These are phyloP conservation scores for Metrosideros polymorpha DNA, from an alignment of 441 rosid species.

Conservation along the genomic window DNA sequence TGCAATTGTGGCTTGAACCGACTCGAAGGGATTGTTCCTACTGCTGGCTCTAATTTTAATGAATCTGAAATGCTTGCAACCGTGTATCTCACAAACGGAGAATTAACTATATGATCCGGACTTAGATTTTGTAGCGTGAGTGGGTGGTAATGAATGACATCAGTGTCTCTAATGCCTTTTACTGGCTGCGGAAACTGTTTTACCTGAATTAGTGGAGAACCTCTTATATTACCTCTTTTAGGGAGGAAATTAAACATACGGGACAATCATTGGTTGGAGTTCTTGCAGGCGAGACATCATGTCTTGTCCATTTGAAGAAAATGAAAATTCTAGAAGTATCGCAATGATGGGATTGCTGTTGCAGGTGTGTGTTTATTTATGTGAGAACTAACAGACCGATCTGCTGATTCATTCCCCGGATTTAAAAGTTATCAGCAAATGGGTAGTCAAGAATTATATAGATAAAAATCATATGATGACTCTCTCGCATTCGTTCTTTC, in stretches of 20 bases:
- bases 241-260: neutral
- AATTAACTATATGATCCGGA: neutral
- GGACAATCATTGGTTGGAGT: neutral
- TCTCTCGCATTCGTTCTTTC: neutral
- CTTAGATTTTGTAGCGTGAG: neutral
- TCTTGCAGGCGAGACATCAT: neutral
- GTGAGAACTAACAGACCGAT: neutral
- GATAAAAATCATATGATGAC: neutral
- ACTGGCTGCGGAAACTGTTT: neutral
- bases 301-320: neutral
- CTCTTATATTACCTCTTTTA: neutral
- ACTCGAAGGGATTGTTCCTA: neutral
- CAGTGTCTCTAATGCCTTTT: neutral
- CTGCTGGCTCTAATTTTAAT: neutral
- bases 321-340: neutral
- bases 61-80: neutral
- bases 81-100: neutral
- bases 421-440: neutral
- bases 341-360: neutral
- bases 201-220: neutral
- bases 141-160: neutral
- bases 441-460: neutral
- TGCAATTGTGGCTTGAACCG: neutral
- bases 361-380: neutral
- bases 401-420: neutral